phyloP scores from a whole-genome alignment of 2,329 filamentous ascomycete genomes.

The Alternaria brassicicola region DNA sequence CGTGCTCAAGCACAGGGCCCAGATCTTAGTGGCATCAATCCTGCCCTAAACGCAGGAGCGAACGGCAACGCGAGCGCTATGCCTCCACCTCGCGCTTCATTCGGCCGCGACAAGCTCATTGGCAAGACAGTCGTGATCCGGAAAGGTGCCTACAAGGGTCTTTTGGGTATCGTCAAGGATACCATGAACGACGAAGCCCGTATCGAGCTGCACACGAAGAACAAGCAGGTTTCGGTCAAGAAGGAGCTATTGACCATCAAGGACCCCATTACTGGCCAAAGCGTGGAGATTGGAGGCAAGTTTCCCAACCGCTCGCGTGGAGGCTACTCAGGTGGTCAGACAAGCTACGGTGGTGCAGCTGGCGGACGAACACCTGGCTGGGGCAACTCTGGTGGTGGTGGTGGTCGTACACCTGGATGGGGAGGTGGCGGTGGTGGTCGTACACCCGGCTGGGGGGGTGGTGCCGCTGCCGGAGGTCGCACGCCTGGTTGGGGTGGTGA shows the following conservation, averaged over 20 bases:
- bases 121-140: conserved; percentile 91
- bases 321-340: conserved; percentile 44
- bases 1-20: conserved; percentile 73
- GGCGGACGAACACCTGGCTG: conserved; percentile 45
- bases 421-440: conserved; percentile 53
- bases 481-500: conserved; percentile 45
- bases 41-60: conserved; percentile 69
- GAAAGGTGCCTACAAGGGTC: conserved; percentile 87
- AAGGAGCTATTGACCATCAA: conserved; percentile 85
- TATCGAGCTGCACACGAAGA: conserved; percentile 92
- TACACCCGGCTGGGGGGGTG: conserved; percentile 56
- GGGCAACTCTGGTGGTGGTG: conserved; percentile 32
- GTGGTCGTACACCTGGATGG: conserved; percentile 59
- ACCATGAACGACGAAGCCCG: conserved; percentile 84
- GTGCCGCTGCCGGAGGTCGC: conserved; percentile 45
- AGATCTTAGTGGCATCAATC: conserved; percentile 90
- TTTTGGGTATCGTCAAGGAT: conserved; percentile 94
- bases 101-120: conserved; percentile 81
- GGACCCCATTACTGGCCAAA: conserved; percentile 76
- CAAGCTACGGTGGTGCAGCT: conserved; percentile 50
- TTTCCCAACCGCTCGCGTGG: conserved; percentile 47
- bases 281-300: conserved; percentile 65
- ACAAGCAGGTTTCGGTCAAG: conserved; percentile 83
- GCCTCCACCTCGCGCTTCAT: conserved; percentile 70
- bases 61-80: conserved; percentile 57